Evolutionary conservation across 257 asterid species (phyloP).

Genomic region (Perilla frutescens): DNA sequence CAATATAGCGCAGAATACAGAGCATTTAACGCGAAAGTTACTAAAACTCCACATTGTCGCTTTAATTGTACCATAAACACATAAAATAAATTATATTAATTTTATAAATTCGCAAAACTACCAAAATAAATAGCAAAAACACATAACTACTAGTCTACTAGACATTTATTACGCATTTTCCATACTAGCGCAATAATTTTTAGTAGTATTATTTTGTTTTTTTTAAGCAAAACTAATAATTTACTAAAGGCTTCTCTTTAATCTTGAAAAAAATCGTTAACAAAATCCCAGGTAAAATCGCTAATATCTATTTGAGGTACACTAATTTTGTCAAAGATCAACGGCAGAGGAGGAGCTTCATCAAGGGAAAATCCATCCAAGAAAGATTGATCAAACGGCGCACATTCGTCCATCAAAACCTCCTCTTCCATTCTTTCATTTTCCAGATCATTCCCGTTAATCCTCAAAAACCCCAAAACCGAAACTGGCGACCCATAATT

Average conservation of each 20-base stretch:
- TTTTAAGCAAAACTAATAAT: too few species aligned
- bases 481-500: slow-evolving; percentile 59
- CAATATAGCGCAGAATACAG: too few species aligned
- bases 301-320: slow-evolving; percentile 20
- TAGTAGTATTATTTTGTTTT: too few species aligned
- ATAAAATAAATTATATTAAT: too few species aligned
- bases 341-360: slow-evolving; percentile 48
- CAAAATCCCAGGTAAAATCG: slow-evolving; percentile 50
- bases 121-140: too few species aligned
- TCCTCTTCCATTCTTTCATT: slow-evolving; percentile 12
- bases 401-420: slow-evolving; percentile 33
- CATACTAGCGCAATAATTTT: too few species aligned
- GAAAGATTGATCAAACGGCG: slow-evolving; percentile 49
- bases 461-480: slow-evolving; percentile 44
- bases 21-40: too few species aligned
- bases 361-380: slow-evolving; percentile 42
- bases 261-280: slow-evolving; percentile 41
- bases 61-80: too few species aligned
- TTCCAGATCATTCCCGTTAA: not conserved
- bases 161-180: not conserved
- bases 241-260: not conserved
- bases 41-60: too few species aligned
- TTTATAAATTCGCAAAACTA: too few species aligned
- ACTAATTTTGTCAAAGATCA: slow-evolving; percentile 38
- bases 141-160: not conserved